phyloP scores from a whole-genome alignment of 106 monocot species.

The Posidonia australis region DNA sequence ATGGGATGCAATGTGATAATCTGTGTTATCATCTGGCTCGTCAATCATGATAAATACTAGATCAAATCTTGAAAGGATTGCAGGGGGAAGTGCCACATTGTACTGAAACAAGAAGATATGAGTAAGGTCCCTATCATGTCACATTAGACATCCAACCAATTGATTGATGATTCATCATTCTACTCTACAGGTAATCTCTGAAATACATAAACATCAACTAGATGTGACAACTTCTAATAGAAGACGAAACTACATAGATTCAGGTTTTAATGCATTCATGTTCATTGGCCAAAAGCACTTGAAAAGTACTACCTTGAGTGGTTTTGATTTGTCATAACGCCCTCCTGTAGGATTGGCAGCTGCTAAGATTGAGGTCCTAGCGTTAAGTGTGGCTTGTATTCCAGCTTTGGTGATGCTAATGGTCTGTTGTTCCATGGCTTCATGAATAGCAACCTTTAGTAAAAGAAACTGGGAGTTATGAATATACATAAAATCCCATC shows the following conservation, averaged over 20 bases:
- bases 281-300: neutral
- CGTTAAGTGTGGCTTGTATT: constrained; percentile 98
- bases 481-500: neutral
- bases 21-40: constrained; percentile 91
- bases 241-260: too few relatives aligned
- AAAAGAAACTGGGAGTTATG: neutral
- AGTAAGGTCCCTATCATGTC: too few relatives aligned
- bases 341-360: constrained; percentile 98
- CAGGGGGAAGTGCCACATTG: constrained; percentile 83
- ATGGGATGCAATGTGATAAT: constrained; percentile 96
- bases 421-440: constrained; percentile 99
- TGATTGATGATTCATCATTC: too few relatives aligned
- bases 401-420: constrained; percentile 99
- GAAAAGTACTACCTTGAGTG: constrained; percentile 51
- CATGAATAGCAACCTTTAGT: constrained; percentile 92
- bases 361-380: constrained; percentile 92
- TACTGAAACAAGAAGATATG: constrained; percentile 43
- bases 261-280: neutral
- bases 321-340: constrained; percentile 91
- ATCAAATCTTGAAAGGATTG: constrained; percentile 77
- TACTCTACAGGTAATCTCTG: too few relatives aligned
- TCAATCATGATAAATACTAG: constrained; percentile 92
- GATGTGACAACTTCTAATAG: too few relatives aligned
- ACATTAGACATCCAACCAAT: too few relatives aligned
- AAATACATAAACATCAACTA: too few relatives aligned